Evolutionary conservation across 139 green algal genomes (phyloP), one percentile per base, ranked within the genome.

Genomic region (Micromonas commoda): DNA sequence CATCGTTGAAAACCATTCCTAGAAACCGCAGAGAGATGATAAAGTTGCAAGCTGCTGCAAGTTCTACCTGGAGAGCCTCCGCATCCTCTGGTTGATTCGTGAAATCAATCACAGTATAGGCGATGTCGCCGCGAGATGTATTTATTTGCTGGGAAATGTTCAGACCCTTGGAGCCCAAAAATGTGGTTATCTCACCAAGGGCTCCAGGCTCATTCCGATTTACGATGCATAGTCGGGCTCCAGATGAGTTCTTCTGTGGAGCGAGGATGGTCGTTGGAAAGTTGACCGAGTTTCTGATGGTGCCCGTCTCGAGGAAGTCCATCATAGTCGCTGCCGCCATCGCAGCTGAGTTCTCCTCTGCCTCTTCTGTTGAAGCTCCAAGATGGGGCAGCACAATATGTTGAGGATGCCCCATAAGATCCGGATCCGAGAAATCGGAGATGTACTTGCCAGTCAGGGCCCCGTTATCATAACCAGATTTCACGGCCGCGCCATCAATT

Each of bases 61-160:
- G 64, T 24, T 77, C 80, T 9, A 38, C 73, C 77, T 88, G 83
- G 16, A 85, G 20, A 26, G 38, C 68, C 20, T 73, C 82, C 3
- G 85, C 78, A 64, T 89, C 80, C 37, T 81, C 74, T 6, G 79
- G 79, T 4, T 81, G 51, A n/a, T 60, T 82, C 13, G 33, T 66
- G 20, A 86, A 77, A 70, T 89, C 85, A 34, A 89, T 70, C 35
- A 89, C 85, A 5, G 85, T 89, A 82, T 89, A 89, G 28, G 82
- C 85, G 45, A 89, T 85, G 32, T 81, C 64, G 34, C 79, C 80
- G n/a, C 85, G 74, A 1, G 80, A 86, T 3, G 78, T 84, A 77
- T 89, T 89, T 67, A 89, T 85, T 77, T 89, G 85, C 80, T 86
- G 82, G 63, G 82, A 73, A 39, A 89, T 89, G 80, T 89, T 89